Percentiles rank a stretch among this genome's conserved stretches.
Conservation (phyloP, 352 stramenopile genomes). For the Phytophthora nicotianae region DNA sequence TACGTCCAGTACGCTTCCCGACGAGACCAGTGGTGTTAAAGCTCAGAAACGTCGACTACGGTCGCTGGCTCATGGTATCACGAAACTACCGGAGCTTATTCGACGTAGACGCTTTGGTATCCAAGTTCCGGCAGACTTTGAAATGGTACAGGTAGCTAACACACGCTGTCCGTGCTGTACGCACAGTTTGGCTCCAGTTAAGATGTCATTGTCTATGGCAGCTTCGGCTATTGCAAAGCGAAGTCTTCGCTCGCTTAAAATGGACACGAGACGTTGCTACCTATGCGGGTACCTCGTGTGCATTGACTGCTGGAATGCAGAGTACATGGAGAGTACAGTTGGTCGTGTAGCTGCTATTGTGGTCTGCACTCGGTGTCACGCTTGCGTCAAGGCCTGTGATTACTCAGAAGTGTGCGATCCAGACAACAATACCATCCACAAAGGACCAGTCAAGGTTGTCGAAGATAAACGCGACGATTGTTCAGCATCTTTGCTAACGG, state of each 20-base stretch:
- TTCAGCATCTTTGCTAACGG: slow-evolving; percentile 21
- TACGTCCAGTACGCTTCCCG: neutral
- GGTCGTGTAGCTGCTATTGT: slow-evolving; percentile 28
- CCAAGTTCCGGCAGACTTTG: slow-evolving; percentile 25
- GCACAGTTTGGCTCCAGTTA: slow-evolving; percentile 30
- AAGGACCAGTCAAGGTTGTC: slow-evolving; percentile 23
- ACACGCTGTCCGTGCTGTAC: slow-evolving; percentile 42
- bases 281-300: slow-evolving; percentile 37
- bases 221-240: neutral
- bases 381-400: neutral
- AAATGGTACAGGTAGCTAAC: slow-evolving; percentile 18
- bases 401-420: slow-evolving; percentile 18
- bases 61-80: slow-evolving; percentile 22
- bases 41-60: slow-evolving; percentile 27
- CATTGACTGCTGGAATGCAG: slow-evolving; percentile 11
- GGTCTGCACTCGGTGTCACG: slow-evolving; percentile 21
- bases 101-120: slow-evolving; percentile 28
- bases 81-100: slow-evolving; percentile 31
- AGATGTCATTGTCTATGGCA: slow-evolving; percentile 7
- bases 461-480: slow-evolving; percentile 17
- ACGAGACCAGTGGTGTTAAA: slow-evolving; percentile 26
- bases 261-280: slow-evolving; percentile 32
- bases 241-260: neutral
- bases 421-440: slow-evolving; percentile 16
- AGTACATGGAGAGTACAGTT: slow-evolving; percentile 27